A percentile compares a stretch with the other conserved stretches of the same genome.
These are phyloP conservation scores for Globisporangium splendens DNA, from an alignment of 352 stramenopile genomes.

Conservation along the genomic window DNA sequence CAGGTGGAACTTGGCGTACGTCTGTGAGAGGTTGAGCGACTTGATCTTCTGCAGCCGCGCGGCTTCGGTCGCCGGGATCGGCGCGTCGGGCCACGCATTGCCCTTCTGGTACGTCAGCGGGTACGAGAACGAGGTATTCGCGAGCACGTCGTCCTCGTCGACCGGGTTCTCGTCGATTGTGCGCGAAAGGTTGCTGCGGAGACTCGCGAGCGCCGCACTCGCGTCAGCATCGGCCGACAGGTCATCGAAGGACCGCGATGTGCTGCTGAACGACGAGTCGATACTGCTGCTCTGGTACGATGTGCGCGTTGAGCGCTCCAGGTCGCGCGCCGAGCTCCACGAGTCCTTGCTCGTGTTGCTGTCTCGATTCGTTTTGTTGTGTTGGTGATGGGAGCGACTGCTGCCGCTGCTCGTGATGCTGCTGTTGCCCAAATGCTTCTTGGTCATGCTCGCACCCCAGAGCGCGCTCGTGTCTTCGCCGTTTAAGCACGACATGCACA, in stretches of 20 bases:
- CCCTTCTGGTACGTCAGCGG: conserved; percentile 68
- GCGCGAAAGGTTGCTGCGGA: conserved; percentile 15
- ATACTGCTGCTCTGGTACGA: conserved; percentile 15
- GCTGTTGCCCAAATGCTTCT: conserved; percentile 31
- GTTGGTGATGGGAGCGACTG: conserved; percentile 4
- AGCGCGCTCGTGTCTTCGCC: conserved; percentile 41
- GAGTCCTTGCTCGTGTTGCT: conserved; percentile 27
- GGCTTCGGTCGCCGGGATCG: conserved; percentile 45
- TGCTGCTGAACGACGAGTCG: conserved; percentile 21
- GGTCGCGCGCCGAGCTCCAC: conserved; percentile 22
- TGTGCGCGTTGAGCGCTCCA: conserved; percentile 15
- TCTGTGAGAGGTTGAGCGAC: conserved; percentile 68
- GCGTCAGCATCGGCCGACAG: conserved; percentile 10
- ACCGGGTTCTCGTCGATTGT: conserved; percentile 33
- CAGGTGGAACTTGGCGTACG: conserved; percentile 70
- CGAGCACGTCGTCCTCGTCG: conserved; percentile 56
- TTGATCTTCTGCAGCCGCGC: conserved; percentile 58
- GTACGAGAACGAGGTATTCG: conserved; percentile 63
- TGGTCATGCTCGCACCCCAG: conserved; percentile 36
- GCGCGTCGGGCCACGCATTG: conserved; percentile 73
- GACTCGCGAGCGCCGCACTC: conserved; percentile 13
- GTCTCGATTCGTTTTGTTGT: conserved; percentile 4
- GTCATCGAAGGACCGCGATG: conserved; percentile 14
- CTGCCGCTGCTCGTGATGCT: conserved; percentile 20
- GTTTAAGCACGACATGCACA: conserved; percentile 70